Conservation (phyloP, 768 basidiomycete species). For the Serpula lacrymans region DNA sequence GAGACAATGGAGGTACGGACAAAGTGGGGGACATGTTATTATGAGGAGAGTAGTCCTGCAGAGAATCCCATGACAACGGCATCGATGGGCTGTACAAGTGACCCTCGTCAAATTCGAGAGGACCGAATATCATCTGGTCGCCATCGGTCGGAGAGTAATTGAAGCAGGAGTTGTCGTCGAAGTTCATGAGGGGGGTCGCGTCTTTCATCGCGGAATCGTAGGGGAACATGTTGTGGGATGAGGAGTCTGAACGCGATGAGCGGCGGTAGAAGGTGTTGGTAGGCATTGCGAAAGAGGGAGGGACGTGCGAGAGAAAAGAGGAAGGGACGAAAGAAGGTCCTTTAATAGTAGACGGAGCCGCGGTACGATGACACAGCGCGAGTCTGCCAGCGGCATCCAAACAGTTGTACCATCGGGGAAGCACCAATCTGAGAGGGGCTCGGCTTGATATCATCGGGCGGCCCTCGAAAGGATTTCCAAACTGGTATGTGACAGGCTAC, state of each 20-base stretch:
- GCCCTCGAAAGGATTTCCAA: conserved; percentile 33
- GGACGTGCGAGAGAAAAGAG: conserved; percentile 26
- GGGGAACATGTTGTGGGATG: conserved; percentile 9
- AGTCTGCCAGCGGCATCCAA: conserved; percentile 22
- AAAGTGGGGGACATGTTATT: conserved; percentile 39
- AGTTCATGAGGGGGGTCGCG: conserved; percentile 23
- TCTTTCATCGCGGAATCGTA: conserved; percentile 29
- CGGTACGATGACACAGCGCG: conserved; percentile 20
- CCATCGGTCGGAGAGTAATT: conserved; percentile 33
- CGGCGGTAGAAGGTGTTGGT: conserved; percentile 35
- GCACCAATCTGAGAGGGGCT: conserved; percentile 41
- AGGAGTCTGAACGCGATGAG: conserved; percentile 24
- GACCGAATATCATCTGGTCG: conserved; percentile 34
- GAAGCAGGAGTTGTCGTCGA: conserved; percentile 41
- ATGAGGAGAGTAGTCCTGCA: conserved; percentile 32
- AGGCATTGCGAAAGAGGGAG: conserved; percentile 35
- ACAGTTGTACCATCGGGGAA: conserved; percentile 23
- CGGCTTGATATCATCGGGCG: conserved; percentile 30
- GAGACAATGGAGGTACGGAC: conserved; percentile 36
- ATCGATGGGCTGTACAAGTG: conserved; percentile 19
- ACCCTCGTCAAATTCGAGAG: conserved; percentile 29
- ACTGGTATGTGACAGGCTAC: conserved; percentile 29
- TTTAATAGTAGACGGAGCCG: conserved; percentile 39
- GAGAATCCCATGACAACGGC: conserved; percentile 22
- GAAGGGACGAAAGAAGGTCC: conserved; percentile 14